A percentile compares a stretch with the other conserved stretches of the same genome.
Evolutionary conservation across 176 grass and related monocot species (phyloP).

Genomic region (Triticum timopheevii): DNA sequence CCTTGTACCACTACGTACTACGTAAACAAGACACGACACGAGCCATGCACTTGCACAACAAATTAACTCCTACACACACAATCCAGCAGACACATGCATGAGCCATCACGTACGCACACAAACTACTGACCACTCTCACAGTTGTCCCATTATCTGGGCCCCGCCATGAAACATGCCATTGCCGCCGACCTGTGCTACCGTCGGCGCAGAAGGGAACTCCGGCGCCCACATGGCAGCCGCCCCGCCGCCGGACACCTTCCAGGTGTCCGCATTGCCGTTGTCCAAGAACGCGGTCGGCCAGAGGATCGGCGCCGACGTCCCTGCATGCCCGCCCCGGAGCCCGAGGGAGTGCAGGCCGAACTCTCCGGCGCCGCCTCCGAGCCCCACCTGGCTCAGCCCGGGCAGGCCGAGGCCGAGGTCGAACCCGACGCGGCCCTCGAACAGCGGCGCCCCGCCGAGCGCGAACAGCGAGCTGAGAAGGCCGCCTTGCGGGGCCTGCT

Average conservation of each 20-base stretch:
- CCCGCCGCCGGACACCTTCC: conserved; percentile 36
- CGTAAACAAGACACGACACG: neutral
- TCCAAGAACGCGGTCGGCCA: conserved; percentile 31
- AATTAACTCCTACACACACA: neutral
- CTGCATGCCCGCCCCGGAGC: neutral
- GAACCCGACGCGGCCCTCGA: conserved; percentile 52
- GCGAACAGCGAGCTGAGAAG: conserved; percentile 54
- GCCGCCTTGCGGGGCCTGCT: conserved; percentile 15
- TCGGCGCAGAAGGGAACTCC: conserved; percentile 35
- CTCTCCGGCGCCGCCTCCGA: conserved; percentile 4
- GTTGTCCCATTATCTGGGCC: conserved; percentile 18
- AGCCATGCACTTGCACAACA: conserved; percentile 1
- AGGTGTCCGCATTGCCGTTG: conserved; percentile 17
- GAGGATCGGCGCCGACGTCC: conserved; percentile 3
- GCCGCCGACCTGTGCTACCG: conserved; percentile 21
- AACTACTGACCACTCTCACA: neutral
- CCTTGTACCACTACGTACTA: neutral
- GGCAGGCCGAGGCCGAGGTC: conserved; percentile 59
- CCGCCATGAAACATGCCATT: conserved; percentile 31
- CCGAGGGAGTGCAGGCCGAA: conserved; percentile 29
- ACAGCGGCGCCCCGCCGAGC: conserved; percentile 51
- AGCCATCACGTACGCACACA: neutral
- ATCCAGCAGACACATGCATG: neutral
- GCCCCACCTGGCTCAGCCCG: neutral
- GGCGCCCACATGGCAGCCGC: conserved; percentile 46